Conservation (phyloP, 768 basidiomycete species). For the Clavulina sp. region DNA sequence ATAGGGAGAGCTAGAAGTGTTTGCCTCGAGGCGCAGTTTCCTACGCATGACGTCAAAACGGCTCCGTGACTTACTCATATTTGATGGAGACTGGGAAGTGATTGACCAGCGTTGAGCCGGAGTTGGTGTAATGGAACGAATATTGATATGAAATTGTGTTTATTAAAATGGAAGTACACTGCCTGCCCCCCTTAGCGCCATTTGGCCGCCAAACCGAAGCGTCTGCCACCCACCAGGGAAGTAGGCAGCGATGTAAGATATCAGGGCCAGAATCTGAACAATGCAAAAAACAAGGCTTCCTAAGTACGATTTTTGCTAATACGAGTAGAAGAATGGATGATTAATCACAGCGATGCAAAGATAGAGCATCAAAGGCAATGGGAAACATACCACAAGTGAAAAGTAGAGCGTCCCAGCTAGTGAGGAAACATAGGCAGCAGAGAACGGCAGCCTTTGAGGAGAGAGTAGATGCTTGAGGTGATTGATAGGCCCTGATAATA, state of each 20-base stretch:
- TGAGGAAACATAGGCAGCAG: constrained; percentile 63
- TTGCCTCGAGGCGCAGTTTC: no score
- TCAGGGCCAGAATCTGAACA: constrained; percentile 68
- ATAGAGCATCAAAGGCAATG: not conserved
- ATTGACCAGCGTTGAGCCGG: not conserved
- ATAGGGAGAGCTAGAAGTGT: no score
- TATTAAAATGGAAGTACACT: constrained; percentile 60
- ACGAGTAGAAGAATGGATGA: not conserved
- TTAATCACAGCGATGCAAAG: not conserved
- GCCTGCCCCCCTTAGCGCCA: constrained; percentile 71
- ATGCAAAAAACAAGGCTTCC: constrained; percentile 71
- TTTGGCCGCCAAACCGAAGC: constrained; percentile 57
- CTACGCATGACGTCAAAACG: no score
- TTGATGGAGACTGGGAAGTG: no score
- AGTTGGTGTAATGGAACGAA: constrained; percentile 53
- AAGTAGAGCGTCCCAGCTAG: constrained; percentile 82
- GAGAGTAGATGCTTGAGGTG: constrained; percentile 60
- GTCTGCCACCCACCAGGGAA: constrained; percentile 85
- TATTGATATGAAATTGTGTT: constrained; percentile 32
- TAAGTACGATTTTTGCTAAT: constrained; percentile 67
- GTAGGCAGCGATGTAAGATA: constrained; percentile 84
- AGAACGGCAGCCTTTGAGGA: constrained; percentile 23
- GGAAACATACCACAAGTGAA: constrained; percentile 55
- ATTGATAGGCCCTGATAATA: constrained; percentile 58
- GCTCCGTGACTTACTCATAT: no score